Evolutionary conservation across 257 asterid species (phyloP), one percentile per base, ranked within the genome.

Genomic region (Avicennia marina): DNA sequence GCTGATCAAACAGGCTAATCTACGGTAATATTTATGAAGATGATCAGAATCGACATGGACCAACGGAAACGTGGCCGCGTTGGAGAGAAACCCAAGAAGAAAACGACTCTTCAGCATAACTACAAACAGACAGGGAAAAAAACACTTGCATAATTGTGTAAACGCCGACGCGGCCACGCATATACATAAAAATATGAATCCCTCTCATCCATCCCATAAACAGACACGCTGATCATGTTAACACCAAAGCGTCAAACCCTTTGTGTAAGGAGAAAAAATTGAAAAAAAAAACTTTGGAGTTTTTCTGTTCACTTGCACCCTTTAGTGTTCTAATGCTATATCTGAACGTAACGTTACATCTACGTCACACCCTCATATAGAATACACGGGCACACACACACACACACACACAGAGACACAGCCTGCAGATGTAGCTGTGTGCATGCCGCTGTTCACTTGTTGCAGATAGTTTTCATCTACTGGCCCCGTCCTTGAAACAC

Each of bases 401-500:
- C n/a, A n/a, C n/a, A n/a, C 17, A 44, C 5, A 21, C 1, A 22
- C 11, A 13, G 12, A 21, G 1, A 12, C 6, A 46, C 31, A 46
- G 27, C 15, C 52, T 42, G 41, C 11, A 24, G 40, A 58, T 13
- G 18, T 24, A 43, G 49, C 40, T 39, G 25, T 40, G 52, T 19
- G 34, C 29, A 40, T 10, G 36, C 33, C 11, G 53, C 24, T 8
- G 40, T 32, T 44, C 41, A 44, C 17, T 54, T 12, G 24, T 13
- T 42, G 41, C 55, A 55, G 47, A 69, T 41, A 15, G 15, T 47
- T 34, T 60, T n/a, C 57, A 60, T 47, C 19, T 19, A 63, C 40
- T 42, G 41, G 44, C 17, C 18, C 43, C n/a, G 66, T 59, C 51
- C 34, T 53, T 52, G n/a, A 43, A 58, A 27, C 69, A 58, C 53